Base-by-base conservation (phyloP, 192 early-diverging fungal genomes). In the Rhizoclosmatium globosum region DNA sequence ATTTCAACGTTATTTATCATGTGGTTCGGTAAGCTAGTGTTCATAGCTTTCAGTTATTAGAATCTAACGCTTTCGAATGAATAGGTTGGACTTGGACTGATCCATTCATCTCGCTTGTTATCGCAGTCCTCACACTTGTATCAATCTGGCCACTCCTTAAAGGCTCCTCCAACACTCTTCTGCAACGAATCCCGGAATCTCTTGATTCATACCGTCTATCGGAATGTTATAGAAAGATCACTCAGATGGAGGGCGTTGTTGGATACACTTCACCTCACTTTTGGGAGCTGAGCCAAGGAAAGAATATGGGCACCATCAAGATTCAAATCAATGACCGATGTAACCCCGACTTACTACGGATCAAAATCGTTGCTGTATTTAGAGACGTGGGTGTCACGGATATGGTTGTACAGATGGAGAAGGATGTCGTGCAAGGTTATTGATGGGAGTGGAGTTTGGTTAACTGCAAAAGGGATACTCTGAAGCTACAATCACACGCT, bases 21-120 rank as follows among this genome's bases (percentile, higher is more conserved):
- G 78, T 89, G 82, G 79, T 97, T 95, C 82, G 95, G 87, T 89
- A 76, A 15, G 72, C 31, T 43, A 31, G n/a, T 66, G 23, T 48
- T 38, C 57, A 3, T 19, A 21, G 11, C 62, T 17, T 31, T 44
- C 61, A 66, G 31, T 17, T 23, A 15, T 60, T 39, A 45, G n/a
- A 6, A 50, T 69, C 61, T 44, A 48, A 57, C 31, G 31, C 31
- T 31, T 31, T 31, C 31, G 31, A 31, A 31, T 17, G n/a, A 11
- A 19, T 46, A 88, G 85, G 93, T 1, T 99, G 97, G 97, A 93
- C 94, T 13, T 96, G 97, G 68, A 93, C 97, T 47, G 97, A 99
- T 83, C 97, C 97, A 0, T 89, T 97, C 50, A 95, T 95, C 42
- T 99, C 97, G 15, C 90, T 99, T 60, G 90, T 95, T 61, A 99